Conservation (phyloP, 1,284 basidiomycete genomes). For the Boletus austroedulis region DNA sequence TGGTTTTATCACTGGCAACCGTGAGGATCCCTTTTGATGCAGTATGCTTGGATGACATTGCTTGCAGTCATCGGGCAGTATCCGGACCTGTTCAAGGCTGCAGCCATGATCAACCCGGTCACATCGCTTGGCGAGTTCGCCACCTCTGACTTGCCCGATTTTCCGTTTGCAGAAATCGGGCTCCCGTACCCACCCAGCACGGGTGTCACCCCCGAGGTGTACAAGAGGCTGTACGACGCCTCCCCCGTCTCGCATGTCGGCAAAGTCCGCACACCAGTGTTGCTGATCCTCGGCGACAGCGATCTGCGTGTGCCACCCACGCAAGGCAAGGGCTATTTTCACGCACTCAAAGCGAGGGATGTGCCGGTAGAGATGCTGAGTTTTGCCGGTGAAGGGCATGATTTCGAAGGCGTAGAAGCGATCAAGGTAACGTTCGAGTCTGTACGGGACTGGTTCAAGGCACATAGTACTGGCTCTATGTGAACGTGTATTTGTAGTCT, state of each 20-base stretch:
- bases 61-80: slow-evolving; percentile 50
- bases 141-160: slow-evolving; percentile 65
- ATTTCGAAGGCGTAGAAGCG: slow-evolving; percentile 54
- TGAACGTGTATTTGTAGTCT: too few species aligned
- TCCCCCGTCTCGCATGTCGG: slow-evolving; percentile 57
- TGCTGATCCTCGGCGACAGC: slow-evolving; percentile 53
- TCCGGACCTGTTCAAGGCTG: slow-evolving; percentile 57
- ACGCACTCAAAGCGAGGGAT: slow-evolving; percentile 50
- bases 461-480: too few species aligned
- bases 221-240: slow-evolving; percentile 42
- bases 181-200: slow-evolving; percentile 29
- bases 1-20: slow-evolving; percentile 61
- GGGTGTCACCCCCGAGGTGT: slow-evolving; percentile 44
- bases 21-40: slow-evolving; percentile 36
- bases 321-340: slow-evolving; percentile 59
- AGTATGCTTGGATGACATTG: neutral
- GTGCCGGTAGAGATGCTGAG: slow-evolving; percentile 50
- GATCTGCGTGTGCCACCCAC: slow-evolving; percentile 59
- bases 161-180: slow-evolving; percentile 59
- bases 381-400: slow-evolving; percentile 51
- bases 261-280: slow-evolving; percentile 48
- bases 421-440: slow-evolving; percentile 48
- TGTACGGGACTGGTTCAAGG: slow-evolving; percentile 16
- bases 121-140: slow-evolving; percentile 50
- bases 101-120: slow-evolving; percentile 64